Percentiles rank a stretch among this genome's conserved stretches.
Evolutionary conservation across 768 basidiomycete genomes (phyloP).

Genomic region (Mycena latifolia): DNA sequence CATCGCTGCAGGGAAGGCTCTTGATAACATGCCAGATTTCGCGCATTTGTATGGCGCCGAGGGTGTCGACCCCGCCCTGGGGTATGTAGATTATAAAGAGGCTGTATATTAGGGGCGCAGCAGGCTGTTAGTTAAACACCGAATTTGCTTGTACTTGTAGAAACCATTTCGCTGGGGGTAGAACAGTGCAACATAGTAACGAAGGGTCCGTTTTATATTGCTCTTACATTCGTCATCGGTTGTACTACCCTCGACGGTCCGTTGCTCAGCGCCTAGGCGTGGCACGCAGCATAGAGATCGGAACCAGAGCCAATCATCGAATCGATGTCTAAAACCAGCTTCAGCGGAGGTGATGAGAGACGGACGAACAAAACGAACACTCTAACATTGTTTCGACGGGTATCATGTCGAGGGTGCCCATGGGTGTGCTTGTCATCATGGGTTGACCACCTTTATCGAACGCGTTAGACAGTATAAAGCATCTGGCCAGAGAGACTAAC

Average conservation of each 20-base stretch:
- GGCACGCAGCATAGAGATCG: constrained; percentile 49
- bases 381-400: constrained; percentile 55
- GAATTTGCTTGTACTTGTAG: too few relatives aligned
- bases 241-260: not conserved
- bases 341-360: not conserved
- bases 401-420: constrained; percentile 61
- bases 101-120: constrained; percentile 36
- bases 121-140: too few relatives aligned
- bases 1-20: constrained; percentile 47
- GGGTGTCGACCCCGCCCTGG: constrained; percentile 42
- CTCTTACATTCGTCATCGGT: not conserved
- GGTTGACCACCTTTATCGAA: constrained; percentile 53
- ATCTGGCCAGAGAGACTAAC: too few relatives aligned
- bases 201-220: too few relatives aligned
- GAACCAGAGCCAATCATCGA: constrained; percentile 50
- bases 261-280: constrained; percentile 19
- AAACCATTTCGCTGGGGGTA: too few relatives aligned
- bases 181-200: too few relatives aligned
- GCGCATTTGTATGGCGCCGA: constrained; percentile 42
- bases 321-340: constrained; percentile 51
- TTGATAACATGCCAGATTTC: constrained; percentile 47
- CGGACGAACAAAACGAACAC: constrained; percentile 47
- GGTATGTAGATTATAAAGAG: constrained; percentile 54
- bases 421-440: constrained; percentile 60
- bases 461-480: too few relatives aligned